Base-by-base conservation (phyloP, 2,329 filamentous ascomycete genomes). In the Pseudodiploospora longispora region DNA sequence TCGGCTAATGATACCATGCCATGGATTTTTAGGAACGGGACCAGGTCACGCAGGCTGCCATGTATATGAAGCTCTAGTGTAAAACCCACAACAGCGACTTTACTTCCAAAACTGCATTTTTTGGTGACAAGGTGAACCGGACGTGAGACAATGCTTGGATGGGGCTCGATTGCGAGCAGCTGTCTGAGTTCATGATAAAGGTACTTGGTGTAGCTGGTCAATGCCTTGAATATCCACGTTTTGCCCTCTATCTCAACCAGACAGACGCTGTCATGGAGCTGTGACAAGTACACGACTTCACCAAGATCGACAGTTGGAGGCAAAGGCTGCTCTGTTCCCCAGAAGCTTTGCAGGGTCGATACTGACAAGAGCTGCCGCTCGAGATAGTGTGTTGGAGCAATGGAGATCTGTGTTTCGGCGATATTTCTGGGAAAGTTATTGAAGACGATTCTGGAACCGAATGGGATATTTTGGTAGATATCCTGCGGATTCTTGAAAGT, bases 131-230 rank as follows among this genome's bases (percentile, higher is more conserved):
- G 58, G 46, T 78, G 72, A 6, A 64, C 59, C 7, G 78, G 78
- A 6, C 63, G 62, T 27, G 67, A 59, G 40, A 81, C 70, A 45
- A 82, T 61, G 55, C 76, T 73, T 2, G 65, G 63, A 52, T 82
- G 76, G 3, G 70, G 64, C 29, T 68, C 62, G 38, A 80, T 66
- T 29, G 59, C 66, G 42, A 80, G 69, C 2, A 82, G 68, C 27
- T 71, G 69, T 43, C 71, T 71, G 12, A 82, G 65, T 57, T 82
- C 78, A 51, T 80, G 75, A 54, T 81, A 82, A 33, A 82, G 63
- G 53, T 75, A 81, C 53, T 80, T 80, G 47, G 74, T 68, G 50
- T 70, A 72, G 58, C 73, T 76, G 3, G 72, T 74, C 36, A 80
- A 57, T 3, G 75, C 74, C 55, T 82, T 82, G 59, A 82, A 70